Base-by-base conservation (phyloP, 305 asterid species). In the Fraxinus xanthoxyloides region DNA sequence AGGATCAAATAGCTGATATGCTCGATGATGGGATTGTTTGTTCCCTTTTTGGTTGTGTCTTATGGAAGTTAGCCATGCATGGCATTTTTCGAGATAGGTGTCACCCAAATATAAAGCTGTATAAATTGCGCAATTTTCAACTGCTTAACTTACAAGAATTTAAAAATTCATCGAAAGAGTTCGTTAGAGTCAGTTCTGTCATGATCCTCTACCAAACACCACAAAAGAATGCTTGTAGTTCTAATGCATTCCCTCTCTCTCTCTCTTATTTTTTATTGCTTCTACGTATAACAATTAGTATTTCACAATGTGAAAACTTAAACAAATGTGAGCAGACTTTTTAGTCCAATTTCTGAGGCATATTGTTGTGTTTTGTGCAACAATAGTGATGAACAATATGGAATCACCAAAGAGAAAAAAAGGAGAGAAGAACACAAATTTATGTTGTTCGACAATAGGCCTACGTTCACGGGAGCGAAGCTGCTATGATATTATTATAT, bases 301-400 rank as follows among this genome's bases (percentile, higher is more conserved):
- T 59, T 59, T 21, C 69, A 19, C 69, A 21, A 59, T 19, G 12
- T 59, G 12, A n/a, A 59, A 19, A 21, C 26, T 21, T 59, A 46
- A 61, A 69, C 35, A 61, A 65, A 65, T 59, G 65, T 7, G 38
- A 34, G 35, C 75, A 59, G 73, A 65, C 67, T 3, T 61, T 80
- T 74, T 76, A 59, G 59, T 73, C 21, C 54, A 72, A 73, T 65
- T 84, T 4, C 77, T 79, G 36, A 63, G 77, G 31, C 9, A 35
- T 46, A 34, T 34, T 34, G 38, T 34, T 34, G 38, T 34, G 38
- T 34, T 34, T 34, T 34, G 38, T 34, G 38, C 38, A 34, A 34
- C 38, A 34, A 1, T 34, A 34, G 38, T 34, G 38, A 34, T 34
- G 38, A 34, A 34, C 38, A 34, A 34, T 34, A 34, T 34, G 38